Evolutionary conservation across 2,329 filamentous ascomycete genomes (phyloP).

Genomic region (Blastomyces percursus): DNA sequence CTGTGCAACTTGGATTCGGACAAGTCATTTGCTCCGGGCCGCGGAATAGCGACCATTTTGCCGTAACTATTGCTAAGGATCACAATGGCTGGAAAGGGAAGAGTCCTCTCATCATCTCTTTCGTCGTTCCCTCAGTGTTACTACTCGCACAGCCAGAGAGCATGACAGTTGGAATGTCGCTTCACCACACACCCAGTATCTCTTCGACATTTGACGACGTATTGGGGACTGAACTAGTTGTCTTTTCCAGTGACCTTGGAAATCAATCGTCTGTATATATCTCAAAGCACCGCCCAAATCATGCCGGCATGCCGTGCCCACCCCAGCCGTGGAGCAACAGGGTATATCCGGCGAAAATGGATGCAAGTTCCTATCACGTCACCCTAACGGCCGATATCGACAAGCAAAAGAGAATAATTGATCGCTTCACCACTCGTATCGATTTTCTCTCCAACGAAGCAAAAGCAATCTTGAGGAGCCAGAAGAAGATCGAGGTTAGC

Average conservation of each 20-base stretch:
- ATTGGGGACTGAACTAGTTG: slow-evolving; percentile 15
- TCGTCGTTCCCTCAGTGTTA: slow-evolving; percentile 17
- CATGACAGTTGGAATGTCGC: slow-evolving; percentile 14
- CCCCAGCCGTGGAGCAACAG: slow-evolving; percentile 1
- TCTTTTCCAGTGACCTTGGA: slow-evolving; percentile 15
- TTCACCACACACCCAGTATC: slow-evolving; percentile 13
- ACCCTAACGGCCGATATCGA: slow-evolving; percentile 7
- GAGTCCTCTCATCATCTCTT: slow-evolving; percentile 19
- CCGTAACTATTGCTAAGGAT: slow-evolving; percentile 16
- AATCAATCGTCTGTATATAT: slow-evolving; percentile 18
- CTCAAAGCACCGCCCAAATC: slow-evolving; percentile 20
- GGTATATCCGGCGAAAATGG: not conserved
- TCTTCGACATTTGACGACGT: slow-evolving; percentile 7
- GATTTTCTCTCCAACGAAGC: slow-evolving; percentile 6
- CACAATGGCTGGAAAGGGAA: slow-evolving; percentile 16
- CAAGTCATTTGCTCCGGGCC: slow-evolving; percentile 9
- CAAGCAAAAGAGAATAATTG: slow-evolving; percentile 6
- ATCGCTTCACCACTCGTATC: slow-evolving; percentile 10
- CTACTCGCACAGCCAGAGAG: slow-evolving; percentile 12
- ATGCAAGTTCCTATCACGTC: not conserved
- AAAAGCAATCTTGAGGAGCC: slow-evolving; percentile 8
- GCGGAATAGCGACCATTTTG: slow-evolving; percentile 13
- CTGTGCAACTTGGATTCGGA: slow-evolving; percentile 19
- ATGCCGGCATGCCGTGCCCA: slow-evolving; percentile 12
- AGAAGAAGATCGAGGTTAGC: slow-evolving; percentile 5